These are phyloP conservation scores for Pleomassaria siparia DNA, from an alignment of 2,329 filamentous ascomycete species.

Conservation along the genomic window DNA sequence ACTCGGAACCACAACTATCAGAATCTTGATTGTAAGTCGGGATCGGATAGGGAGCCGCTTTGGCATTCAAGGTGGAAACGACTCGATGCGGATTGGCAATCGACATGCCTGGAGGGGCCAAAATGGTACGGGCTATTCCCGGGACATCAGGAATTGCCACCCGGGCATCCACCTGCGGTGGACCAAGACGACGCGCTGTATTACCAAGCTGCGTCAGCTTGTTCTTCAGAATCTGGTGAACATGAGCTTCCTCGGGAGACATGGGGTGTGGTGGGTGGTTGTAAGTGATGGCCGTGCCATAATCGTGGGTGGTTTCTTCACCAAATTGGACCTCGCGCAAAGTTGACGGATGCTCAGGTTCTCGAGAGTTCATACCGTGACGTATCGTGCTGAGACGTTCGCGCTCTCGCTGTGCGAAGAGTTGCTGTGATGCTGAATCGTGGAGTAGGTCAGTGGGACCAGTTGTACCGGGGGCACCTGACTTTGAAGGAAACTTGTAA, in stretches of 20 bases:
- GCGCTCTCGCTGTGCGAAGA: conserved; percentile 12
- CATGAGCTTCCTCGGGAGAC: conserved; percentile 12
- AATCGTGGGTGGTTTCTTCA: conserved; percentile 19
- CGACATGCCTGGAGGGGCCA: conserved; percentile 18
- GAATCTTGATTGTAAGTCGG: background rate
- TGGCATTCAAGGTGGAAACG: conserved; percentile 19
- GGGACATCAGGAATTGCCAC: conserved; percentile 29
- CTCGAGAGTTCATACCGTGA: conserved; percentile 2
- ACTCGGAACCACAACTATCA: conserved; percentile 10
- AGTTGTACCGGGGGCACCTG: background rate
- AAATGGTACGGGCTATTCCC: conserved; percentile 13
- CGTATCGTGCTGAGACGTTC: conserved; percentile 12
- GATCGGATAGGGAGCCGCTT: conserved; percentile 17
- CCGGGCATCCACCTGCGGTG: conserved; percentile 28
- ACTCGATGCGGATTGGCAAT: conserved; percentile 25
- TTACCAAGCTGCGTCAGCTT: conserved; percentile 30
- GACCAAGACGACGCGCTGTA: conserved; percentile 23
- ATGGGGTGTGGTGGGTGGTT: background rate
- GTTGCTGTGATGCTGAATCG: background rate
- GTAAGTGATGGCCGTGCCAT: background rate
- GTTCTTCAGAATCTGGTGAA: conserved; percentile 22
- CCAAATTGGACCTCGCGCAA: conserved; percentile 24
- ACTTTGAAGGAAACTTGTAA: conserved; percentile 28
- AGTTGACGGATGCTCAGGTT: conserved; percentile 4
- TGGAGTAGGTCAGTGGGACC: background rate